Base-by-base conservation (phyloP, 805 yeast species). In the Isabelozyma rhagii region DNA sequence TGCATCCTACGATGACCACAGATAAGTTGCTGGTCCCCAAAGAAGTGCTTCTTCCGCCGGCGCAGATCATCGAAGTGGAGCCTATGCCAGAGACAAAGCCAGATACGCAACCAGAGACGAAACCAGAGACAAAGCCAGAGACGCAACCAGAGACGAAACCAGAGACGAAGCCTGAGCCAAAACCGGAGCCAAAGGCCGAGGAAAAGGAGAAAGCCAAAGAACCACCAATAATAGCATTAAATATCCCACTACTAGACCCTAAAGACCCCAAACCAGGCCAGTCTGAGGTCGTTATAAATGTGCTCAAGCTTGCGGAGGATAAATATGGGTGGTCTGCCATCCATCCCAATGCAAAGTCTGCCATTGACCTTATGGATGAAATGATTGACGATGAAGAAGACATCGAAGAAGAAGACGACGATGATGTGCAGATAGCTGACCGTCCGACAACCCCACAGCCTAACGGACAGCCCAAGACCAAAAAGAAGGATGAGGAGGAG, bases 321-420 rank as follows among this genome's bases (percentile, higher is more conserved):
- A 87, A 87, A 66, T 89, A 89, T 64, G 97, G 96, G 3, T 89
- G 86, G 80, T 81, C 81, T 34, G 78, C 72, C 1, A 71, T 87
- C 48, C 89, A 85, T 57, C 92, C 92, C 0, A 80, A 80, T 51
- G 82, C 87, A 4, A 74, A 81, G 47, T 79, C 80, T 27, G 82
- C 84, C 1, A 69, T 80, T 38, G 83, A 81, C 49, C 71, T 77
- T 28, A 63, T 80, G 69, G 79, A 63, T 46, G 71, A 64, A 40
- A 54, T 62, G 52, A 60, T 64, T 25, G 71, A 64, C 43, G 71
- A 66, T 27, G 71, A 64, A 28, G 68, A 63, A 11, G 68, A 63
- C 38, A 63, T 55, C 8, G 60, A 56, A 8, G 62, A 60, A 15
- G 67, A 59, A n/a, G 65, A 58, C 28, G 64, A 66, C 60, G 62